Percentiles rank a stretch among this genome's conserved stretches.
These are phyloP conservation scores for Phoenix dactylifera DNA, from an alignment of 176 grass and related monocot species.

Conservation along the genomic window DNA sequence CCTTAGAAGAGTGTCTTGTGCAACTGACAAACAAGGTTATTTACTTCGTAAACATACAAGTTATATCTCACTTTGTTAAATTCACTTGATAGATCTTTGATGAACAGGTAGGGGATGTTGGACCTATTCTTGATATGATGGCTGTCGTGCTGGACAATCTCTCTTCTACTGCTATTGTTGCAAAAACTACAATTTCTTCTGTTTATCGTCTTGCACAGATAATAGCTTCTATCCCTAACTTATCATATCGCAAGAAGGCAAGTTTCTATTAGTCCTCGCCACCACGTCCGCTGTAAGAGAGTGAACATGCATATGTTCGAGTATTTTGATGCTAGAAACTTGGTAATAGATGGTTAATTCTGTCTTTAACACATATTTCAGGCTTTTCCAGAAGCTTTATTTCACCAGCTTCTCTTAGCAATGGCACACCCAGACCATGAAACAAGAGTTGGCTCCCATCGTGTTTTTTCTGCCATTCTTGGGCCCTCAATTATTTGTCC, in stretches of 20 bases:
- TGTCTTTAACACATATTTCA: conserved; percentile 19
- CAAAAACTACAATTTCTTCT: conserved; percentile 74
- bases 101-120: conserved; percentile 82
- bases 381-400: conserved; percentile 92
- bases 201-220: conserved; percentile 75
- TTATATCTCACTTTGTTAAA: no score
- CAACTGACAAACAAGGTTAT: conserved; percentile 71
- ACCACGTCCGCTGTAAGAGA: background rate
- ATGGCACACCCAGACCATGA: conserved; percentile 85
- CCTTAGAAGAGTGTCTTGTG: conserved; percentile 76
- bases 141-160: conserved; percentile 84
- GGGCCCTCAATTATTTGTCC: conserved; percentile 45
- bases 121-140: conserved; percentile 88
- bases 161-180: conserved; percentile 39
- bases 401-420: conserved; percentile 82
- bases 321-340: no score
- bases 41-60: background rate
- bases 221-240: conserved; percentile 65
- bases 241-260: conserved; percentile 76
- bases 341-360: no score
- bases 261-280: conserved; percentile 10
- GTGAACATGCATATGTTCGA: conserved; percentile 3
- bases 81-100: conserved; percentile 1
- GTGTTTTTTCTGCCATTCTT: conserved; percentile 63
- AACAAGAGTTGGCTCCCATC: conserved; percentile 84